Base-by-base conservation (phyloP, 495 filamentous ascomycete genomes). In the Xylaria sp. region DNA sequence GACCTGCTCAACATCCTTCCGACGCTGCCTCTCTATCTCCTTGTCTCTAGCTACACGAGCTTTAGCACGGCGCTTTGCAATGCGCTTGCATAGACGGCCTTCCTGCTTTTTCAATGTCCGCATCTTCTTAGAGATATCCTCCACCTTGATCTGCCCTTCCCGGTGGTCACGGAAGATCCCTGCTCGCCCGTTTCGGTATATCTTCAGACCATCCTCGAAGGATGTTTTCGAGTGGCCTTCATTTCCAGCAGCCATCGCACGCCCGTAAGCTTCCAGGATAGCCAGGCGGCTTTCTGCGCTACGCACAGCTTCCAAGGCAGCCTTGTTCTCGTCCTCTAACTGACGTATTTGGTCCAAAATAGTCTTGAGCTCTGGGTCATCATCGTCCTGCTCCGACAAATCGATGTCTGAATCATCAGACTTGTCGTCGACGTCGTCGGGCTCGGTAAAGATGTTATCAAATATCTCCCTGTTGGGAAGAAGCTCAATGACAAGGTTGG, bases 401-500 rank as follows among this genome's bases (percentile, higher is more conserved):
- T 81, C 79, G 26, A 70, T 76, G 19, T 82, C 79, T 7, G 73
- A 73, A 26, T 77, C 61, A 26, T 79, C 68, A 12, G 76, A 61
- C 14, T 70, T 70, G 1, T 81, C 76, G 6, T 79, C 77, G 4
- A 84, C 82, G 3, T 82, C 80, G 24, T 84, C 82, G 0, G 85
- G 83, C 19, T 85, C 80, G 11, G 84, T 82, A 71, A 89, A 89
- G 40, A 87, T 79, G 57, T 91, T 88, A 57, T 88, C 76, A 68
- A 86, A 90, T 50, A 84, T 82, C 17, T 89, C 86, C 5, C 81
- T 80, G 72, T 92, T 90, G 0, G 89, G 84, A 31, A 92, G 79
- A 12, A 88, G 78, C 68, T 91, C 87, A 50, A 92, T 86, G 19
- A 86, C 85, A 75, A 92, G 87, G 73, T 93, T 90, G 4, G 87